These are phyloP conservation scores for Bruguiera parviflora DNA, from an alignment of 345 rosid genomes.

Conservation along the genomic window DNA sequence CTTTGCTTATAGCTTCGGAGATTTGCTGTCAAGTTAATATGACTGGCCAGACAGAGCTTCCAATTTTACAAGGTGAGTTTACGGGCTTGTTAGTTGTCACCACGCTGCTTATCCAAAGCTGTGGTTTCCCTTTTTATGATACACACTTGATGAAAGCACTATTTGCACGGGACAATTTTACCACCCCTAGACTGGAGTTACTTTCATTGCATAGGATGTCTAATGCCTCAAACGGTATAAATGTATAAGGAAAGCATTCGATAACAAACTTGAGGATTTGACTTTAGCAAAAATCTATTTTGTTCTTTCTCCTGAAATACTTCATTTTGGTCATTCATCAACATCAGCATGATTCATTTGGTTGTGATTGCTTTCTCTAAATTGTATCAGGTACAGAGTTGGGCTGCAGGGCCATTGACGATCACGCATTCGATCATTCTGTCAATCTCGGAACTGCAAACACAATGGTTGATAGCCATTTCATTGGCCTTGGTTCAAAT, in stretches of 20 bases:
- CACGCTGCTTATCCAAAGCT: not conserved
- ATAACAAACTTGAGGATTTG: not conserved
- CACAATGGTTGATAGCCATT: constrained; percentile 3
- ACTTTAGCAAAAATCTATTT: not conserved
- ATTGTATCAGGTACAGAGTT: constrained; percentile 27
- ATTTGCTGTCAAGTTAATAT: constrained; percentile 12
- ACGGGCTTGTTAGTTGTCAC: not conserved
- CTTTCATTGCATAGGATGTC: not conserved
- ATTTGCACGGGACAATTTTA: not conserved
- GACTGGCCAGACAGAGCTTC: constrained; percentile 1
- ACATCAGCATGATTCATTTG: not conserved
- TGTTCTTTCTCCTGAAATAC: not conserved
- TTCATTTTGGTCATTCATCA: not conserved
- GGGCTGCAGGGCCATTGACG: not conserved
- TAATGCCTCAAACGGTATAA: not conserved
- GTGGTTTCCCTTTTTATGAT: not conserved
- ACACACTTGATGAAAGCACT: not conserved
- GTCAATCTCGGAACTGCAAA: constrained; percentile 13
- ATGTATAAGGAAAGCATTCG: not conserved
- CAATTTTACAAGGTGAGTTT: constrained; percentile 31
- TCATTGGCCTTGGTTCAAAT: constrained; percentile 18
- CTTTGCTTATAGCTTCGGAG: constrained; percentile 26
- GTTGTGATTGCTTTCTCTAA: constrained; percentile 12
- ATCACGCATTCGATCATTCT: constrained; percentile 21
- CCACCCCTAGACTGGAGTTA: not conserved